Evolutionary conservation across 768 basidiomycete genomes (phyloP), one percentile per base, ranked within the genome.

Genomic region (Lactarius psammicola): DNA sequence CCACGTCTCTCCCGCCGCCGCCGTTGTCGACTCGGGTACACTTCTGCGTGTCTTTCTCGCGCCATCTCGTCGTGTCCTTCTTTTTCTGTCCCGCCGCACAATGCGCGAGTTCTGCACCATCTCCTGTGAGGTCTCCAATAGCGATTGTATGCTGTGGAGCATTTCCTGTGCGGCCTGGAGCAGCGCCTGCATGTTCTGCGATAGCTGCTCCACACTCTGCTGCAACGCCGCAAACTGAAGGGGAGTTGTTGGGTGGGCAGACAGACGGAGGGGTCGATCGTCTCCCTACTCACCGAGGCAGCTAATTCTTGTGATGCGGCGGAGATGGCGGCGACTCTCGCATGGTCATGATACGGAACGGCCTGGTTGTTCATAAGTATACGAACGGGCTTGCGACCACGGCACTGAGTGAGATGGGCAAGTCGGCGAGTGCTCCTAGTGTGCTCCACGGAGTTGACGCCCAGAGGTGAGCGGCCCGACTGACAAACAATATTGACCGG

Each of bases 191-290:
- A 64, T 31, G 5, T 18, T 33, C 38, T 59, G 55, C 63, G 63
- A 64, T 60, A 44, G 63, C 60, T 49, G 63, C 38, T n/a, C 70
- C 63, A 55, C 69, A 63, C 51, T 61, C 68, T 36, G 68, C 26
- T 28, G 66, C 38, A 31, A 64, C 65, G 55, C 63, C 63, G 49
- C 56, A 42, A 30, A 69, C 70, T 31, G 72, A 65, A 36, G 68
- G 64, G 23, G 71, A 3, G 38, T 36, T 5, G 40, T 42, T 31
- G 23, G 20, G 18, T 49, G 11, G 49, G 44, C 28, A 51, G 20
- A 51, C 53, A 2, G 54, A 31, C 8, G 28, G 5, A 18, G 53
- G n/a, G 13, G 28, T 20, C 17, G 28, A 40, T 38, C 30, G 46
- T 49, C 55, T 49, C 46, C 26, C 18, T 20, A 42, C 63, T 64